phyloP scores from a whole-genome alignment of 192 early-diverging fungal species.

The Entrophospora sp. region DNA sequence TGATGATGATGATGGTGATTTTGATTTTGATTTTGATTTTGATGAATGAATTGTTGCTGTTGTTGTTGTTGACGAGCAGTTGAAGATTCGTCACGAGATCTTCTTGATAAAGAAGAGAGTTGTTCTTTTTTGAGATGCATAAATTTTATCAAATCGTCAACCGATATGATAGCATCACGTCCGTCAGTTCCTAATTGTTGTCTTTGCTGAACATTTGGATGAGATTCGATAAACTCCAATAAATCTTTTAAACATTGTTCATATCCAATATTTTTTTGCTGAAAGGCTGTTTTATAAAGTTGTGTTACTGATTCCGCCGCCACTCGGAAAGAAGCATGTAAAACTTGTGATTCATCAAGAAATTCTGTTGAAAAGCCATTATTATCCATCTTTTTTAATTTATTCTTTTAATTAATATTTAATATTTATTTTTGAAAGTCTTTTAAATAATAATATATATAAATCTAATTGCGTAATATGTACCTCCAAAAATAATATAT shows the following conservation, averaged over 20 bases:
- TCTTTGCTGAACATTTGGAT: conserved; percentile 15
- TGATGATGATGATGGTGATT: neutral
- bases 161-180: neutral
- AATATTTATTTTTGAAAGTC: too few relatives aligned
- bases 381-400: too few relatives aligned
- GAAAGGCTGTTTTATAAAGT: neutral
- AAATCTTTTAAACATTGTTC: conserved; percentile 19
- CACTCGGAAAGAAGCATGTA: conserved; percentile 17
- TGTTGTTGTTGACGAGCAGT: neutral
- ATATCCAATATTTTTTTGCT: conserved; percentile 18
- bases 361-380: too few relatives aligned
- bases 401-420: too few relatives aligned
- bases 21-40: too few relatives aligned
- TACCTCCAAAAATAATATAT: too few relatives aligned
- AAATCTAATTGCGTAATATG: too few relatives aligned
- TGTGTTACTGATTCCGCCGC: conserved; percentile 10
- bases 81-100: neutral
- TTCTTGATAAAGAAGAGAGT: neutral
- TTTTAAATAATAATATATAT: too few relatives aligned
- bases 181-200: neutral
- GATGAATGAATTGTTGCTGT: neutral
- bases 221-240: conserved; percentile 6
- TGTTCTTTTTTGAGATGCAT: conserved; percentile 2
- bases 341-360: too few relatives aligned
- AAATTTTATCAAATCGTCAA: neutral